These are phyloP conservation scores for Poa annua DNA, from an alignment of 176 grass and related monocot genomes.

Conservation along the genomic window DNA sequence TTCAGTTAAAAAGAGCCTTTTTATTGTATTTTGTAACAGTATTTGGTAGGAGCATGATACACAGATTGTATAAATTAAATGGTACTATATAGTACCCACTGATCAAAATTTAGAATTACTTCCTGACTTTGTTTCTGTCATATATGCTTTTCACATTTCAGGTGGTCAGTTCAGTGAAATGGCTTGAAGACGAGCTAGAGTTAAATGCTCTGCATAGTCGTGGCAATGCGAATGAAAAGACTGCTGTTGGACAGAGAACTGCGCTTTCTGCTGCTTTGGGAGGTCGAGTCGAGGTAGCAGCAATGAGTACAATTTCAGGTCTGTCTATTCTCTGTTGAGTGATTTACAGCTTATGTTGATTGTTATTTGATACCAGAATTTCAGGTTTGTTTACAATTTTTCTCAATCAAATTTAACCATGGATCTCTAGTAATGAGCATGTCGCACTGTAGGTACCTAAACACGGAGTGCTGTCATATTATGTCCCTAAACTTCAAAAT, in stretches of 20 bases:
- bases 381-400: neutral
- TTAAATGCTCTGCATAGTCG: constrained; percentile 92
- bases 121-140: constrained; percentile 18
- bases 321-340: constrained; percentile 40
- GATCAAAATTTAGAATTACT: constrained; percentile 18
- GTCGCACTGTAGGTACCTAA: constrained; percentile 21
- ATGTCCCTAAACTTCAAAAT: constrained; percentile 30
- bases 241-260: constrained; percentile 79
- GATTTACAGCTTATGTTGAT: constrained; percentile 21
- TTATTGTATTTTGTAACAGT: constrained; percentile 33
- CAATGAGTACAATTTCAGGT: constrained; percentile 99
- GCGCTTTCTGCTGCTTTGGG: constrained; percentile 97
- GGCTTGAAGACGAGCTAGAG: constrained; percentile 99
- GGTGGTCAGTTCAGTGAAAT: constrained; percentile 99
- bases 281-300: constrained; percentile 89
- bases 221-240: constrained; percentile 90
- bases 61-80: neutral
- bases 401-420: constrained; percentile 35
- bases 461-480: neutral
- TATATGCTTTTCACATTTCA: constrained; percentile 53
- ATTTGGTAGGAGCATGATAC: constrained; percentile 27
- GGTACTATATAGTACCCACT: neutral
- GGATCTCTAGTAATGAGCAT: constrained; percentile 16
- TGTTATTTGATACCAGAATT: constrained; percentile 1
- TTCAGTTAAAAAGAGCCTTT: neutral